Evolutionary conservation across 1,284 basidiomycete genomes (phyloP).

Genomic region (Ganoderma meredithae): DNA sequence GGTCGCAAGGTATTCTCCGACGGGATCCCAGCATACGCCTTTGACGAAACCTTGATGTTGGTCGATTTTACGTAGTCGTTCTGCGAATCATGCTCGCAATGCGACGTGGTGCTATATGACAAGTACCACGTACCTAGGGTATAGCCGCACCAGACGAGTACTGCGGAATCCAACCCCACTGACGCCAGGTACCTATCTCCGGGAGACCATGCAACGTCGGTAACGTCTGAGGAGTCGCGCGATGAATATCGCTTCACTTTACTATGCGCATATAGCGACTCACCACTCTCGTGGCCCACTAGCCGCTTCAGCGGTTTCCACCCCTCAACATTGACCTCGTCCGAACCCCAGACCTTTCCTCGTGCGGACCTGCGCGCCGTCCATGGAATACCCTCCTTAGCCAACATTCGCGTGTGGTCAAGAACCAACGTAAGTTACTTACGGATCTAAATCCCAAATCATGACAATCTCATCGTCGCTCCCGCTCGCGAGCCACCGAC

Average conservation of each 20-base stretch:
- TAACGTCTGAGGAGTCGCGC: constrained; percentile 74
- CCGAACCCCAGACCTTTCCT: constrained; percentile 90
- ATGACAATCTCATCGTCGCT: constrained; percentile 96
- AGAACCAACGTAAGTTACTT: constrained; percentile 44
- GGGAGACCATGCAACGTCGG: constrained; percentile 95
- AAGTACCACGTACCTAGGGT: constrained; percentile 64
- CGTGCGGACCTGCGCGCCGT: constrained; percentile 64
- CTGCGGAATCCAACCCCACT: constrained; percentile 91
- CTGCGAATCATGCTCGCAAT: constrained; percentile 39
- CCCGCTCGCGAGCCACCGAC: constrained; percentile 93
- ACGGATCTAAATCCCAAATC: constrained; percentile 98
- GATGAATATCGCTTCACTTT: not conserved
- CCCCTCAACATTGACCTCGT: constrained; percentile 95
- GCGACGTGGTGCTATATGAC: not conserved
- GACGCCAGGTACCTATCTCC: constrained; percentile 93
- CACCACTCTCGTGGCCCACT: constrained; percentile 93
- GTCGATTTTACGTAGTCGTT: constrained; percentile 84
- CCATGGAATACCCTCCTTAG: not conserved
- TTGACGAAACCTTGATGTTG: constrained; percentile 97
- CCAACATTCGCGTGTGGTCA: not conserved
- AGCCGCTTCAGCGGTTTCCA: constrained; percentile 95
- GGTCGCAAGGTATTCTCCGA: constrained; percentile 96
- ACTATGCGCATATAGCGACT: constrained; percentile 24
- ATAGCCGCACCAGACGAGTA: constrained; percentile 93
- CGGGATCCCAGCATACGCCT: constrained; percentile 98